Conservation (phyloP, 2,329 filamentous ascomycete species). For the Emergomyces africanus region DNA sequence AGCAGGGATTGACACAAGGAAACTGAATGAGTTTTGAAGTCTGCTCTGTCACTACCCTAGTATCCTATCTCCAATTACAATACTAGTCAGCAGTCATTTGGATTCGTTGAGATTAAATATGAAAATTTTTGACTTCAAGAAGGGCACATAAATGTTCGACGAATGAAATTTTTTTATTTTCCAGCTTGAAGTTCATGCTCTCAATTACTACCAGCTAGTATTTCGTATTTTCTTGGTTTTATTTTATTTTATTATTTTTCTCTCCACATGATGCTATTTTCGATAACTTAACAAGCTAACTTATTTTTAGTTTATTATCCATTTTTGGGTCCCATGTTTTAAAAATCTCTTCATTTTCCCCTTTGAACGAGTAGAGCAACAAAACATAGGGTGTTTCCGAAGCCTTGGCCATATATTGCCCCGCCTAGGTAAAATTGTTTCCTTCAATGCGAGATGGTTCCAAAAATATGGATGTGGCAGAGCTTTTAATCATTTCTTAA, state of each 20-base stretch:
- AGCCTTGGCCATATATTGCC: not conserved
- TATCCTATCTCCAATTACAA: not conserved
- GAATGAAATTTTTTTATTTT: not conserved
- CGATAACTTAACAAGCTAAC: not conserved
- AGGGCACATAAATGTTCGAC: not conserved
- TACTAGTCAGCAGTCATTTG: not conserved
- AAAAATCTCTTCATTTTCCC: not conserved
- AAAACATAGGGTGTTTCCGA: not conserved
- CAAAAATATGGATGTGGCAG: not conserved
- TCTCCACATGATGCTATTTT: not conserved
- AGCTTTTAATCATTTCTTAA: not conserved
- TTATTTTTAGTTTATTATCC: not conserved
- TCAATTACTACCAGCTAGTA: not conserved
- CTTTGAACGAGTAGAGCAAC: not conserved
- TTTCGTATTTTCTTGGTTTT: not conserved
- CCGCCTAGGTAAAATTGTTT: not conserved
- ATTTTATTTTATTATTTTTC: not conserved
- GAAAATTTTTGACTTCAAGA: not conserved
- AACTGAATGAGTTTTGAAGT: not conserved
- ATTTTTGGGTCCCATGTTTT: not conserved
- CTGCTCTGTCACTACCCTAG: not conserved
- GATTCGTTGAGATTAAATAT: not conserved
- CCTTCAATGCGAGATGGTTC: not conserved
- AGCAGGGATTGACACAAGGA: not conserved
- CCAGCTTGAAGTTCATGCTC: not conserved